Evolutionary conservation across 78 protist genomes (phyloP).

Genomic region (Paratrimastix pyriformis): DNA sequence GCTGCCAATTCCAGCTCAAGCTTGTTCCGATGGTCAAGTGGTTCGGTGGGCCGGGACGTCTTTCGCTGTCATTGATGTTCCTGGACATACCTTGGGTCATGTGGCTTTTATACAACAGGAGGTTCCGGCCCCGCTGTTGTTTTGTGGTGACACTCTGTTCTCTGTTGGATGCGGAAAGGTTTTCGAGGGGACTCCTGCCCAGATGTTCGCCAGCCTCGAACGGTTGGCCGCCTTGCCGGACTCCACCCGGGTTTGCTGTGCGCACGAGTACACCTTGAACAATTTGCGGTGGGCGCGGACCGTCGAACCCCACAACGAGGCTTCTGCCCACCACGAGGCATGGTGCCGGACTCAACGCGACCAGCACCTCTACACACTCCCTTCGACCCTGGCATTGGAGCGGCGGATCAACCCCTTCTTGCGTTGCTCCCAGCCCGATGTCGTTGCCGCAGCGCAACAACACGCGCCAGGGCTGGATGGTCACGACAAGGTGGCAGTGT

Average conservation of each 20-base stretch:
- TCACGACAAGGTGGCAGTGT: too few relatives aligned
- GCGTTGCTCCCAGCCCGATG: too few relatives aligned
- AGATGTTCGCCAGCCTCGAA: background rate
- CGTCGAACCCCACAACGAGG: too few relatives aligned
- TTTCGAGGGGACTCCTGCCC: slow-evolving; percentile 16
- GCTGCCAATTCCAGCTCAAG: background rate
- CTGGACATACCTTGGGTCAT: slow-evolving; percentile 12
- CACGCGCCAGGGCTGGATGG: too few relatives aligned
- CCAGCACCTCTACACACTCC: too few relatives aligned
- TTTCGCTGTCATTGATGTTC: background rate
- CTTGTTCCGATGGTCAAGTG: background rate
- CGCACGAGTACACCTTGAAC: slow-evolving; percentile 30
- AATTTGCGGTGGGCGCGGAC: too few relatives aligned
- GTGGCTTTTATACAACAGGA: background rate
- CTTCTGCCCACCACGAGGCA: too few relatives aligned
- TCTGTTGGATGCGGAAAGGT: slow-evolving; percentile 29
- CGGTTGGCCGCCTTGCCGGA: slow-evolving; percentile 1
- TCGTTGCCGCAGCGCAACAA: too few relatives aligned
- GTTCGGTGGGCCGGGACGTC: background rate
- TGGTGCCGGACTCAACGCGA: too few relatives aligned
- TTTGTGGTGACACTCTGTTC: slow-evolving; percentile 31
- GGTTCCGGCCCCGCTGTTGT: background rate
- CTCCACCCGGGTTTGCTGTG: slow-evolving; percentile 20
- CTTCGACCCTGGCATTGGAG: too few relatives aligned
- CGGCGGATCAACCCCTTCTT: too few relatives aligned